Base-by-base conservation (phyloP, 805 yeast genomes). In the Wilhelminamyces savonicus region DNA sequence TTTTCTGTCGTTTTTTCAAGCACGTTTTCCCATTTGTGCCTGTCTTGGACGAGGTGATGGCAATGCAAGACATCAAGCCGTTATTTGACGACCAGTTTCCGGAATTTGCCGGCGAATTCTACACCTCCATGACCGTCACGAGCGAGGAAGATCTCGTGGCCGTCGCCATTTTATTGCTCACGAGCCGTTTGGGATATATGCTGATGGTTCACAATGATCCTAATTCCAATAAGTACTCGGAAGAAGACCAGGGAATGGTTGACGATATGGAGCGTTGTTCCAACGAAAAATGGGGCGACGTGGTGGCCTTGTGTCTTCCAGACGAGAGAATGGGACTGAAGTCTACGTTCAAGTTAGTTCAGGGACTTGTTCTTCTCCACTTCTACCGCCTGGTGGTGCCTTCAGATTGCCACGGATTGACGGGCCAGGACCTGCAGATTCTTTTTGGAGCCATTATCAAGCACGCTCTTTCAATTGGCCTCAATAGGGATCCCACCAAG, bases 21-120 rank as follows among this genome's bases (percentile, higher is more conserved):
- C 61, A 55, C 43, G 67, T 61, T n/a, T 45, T 48, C 28, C 67
- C 68, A 7, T 57, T 64, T 29, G 45, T 60, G 13, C 62, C 67
- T 3, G 40, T 63, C 10, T 27, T 63, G 3, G 57, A 58, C 29
- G 64, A 62, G 34, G 29, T 40, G 5, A 31, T 48, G 8, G 39
- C 56, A n/a, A 21, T 45, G 16, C 26, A 31, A 16, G 68, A 60
- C 24, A 29, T 61, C 14, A 35, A 36, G 22, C 28, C 37, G 18
- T 29, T 60, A 4, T 44, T 60, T 20, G 29, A 33, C 3, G 50
- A 43, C 7, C 40, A 35, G 8, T 54, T 52, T 23, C 55, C 57
- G 4, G 30, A 26, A 4, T 35, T 38, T 14, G 33, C 24, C 3
- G 29, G 31, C 9, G 55, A 39, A 2, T 44, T 39, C 31, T 48